Evolutionary conservation across 345 rosid species (phyloP), one percentile per base, ranked within the genome.

Genomic region (Microthlaspi erraticum): DNA sequence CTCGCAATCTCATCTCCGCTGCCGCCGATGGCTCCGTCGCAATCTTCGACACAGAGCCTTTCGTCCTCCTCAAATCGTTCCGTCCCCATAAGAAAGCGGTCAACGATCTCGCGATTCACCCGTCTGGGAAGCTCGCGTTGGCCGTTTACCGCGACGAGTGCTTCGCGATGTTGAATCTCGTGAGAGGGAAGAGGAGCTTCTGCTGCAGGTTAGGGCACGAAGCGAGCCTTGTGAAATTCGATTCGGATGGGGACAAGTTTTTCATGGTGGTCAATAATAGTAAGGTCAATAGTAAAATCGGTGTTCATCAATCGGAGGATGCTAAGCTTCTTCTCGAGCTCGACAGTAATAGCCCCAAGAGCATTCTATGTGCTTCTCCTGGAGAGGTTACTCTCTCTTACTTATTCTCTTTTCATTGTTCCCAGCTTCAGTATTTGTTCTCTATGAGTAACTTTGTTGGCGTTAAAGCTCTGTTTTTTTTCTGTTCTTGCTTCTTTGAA

Each of bases 161-260:
- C 71, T 71, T 94, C 77, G 93, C 87, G 34, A 86, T 94, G 95
- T 71, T 88, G 76, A 94, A 94, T 81, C 77, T 94, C 71, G 86
- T 94, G 58, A 82, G 97, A 66, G 99, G 99, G 42, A 85, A 84
- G 79, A 81, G 95, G 82, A 89, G 92, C 33, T 94, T 85, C 64
- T 86, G 81, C 64, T 87, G 96, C 53, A 79, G 86, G 71, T 23
- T 91, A 18, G 93, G 87, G 14, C 87, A 82, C 72, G 96, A 89
- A 57, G 93, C 96, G 0, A 82, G 76, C 23, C 73, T 91, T 58
- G 86, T 93, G 7, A 80, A 83, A 63, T 94, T 81, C 63, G 88
- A 83, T 75, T 53, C 64, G 2, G 70, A 31, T 12, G 99, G 93
- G 1, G 96, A 88, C 34, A 83, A 16, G 78, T 91, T 91, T 76